Evolutionary conservation across 176 grass and related monocot genomes (phyloP).

Genomic region (Phoenix roebelenii): DNA sequence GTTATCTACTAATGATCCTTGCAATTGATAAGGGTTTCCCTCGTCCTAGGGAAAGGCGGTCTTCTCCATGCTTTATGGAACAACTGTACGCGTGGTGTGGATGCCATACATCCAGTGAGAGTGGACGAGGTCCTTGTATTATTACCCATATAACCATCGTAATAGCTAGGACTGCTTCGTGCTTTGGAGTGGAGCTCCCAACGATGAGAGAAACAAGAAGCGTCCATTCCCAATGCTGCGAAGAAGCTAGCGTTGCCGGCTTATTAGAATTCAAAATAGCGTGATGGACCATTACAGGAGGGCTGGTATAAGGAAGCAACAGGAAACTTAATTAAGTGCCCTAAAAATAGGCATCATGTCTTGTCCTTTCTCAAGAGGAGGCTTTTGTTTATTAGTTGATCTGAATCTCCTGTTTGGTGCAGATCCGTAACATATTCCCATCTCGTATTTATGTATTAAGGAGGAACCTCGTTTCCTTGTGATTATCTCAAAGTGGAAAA

Average conservation of each 20-base stretch:
- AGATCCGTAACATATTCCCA: conserved; percentile 26
- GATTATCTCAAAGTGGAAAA: not conserved
- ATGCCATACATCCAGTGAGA: not conserved
- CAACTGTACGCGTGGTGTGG: not conserved
- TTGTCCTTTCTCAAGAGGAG: conserved; percentile 41
- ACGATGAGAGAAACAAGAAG: conserved; percentile 24
- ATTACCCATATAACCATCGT: too few species aligned
- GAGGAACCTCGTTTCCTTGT: not conserved
- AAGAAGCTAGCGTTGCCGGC: conserved; percentile 11
- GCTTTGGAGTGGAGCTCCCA: not conserved
- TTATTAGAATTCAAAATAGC: conserved; percentile 37
- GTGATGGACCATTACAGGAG: conserved; percentile 27
- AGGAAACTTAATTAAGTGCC: conserved; percentile 35
- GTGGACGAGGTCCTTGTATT: too few species aligned
- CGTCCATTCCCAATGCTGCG: conserved; percentile 15
- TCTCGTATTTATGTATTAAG: conserved; percentile 17
- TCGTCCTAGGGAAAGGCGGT: not conserved
- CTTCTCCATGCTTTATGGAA: not conserved
- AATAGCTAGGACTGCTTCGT: too few species aligned
- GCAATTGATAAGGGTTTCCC: conserved; percentile 13
- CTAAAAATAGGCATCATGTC: conserved; percentile 44
- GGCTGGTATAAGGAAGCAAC: conserved; percentile 62
- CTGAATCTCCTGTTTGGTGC: conserved; percentile 38
- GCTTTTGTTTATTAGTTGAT: conserved; percentile 31
- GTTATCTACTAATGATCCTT: too few species aligned